Conservation (phyloP, 805 yeast genomes). For the Ogataea pignaliae region DNA sequence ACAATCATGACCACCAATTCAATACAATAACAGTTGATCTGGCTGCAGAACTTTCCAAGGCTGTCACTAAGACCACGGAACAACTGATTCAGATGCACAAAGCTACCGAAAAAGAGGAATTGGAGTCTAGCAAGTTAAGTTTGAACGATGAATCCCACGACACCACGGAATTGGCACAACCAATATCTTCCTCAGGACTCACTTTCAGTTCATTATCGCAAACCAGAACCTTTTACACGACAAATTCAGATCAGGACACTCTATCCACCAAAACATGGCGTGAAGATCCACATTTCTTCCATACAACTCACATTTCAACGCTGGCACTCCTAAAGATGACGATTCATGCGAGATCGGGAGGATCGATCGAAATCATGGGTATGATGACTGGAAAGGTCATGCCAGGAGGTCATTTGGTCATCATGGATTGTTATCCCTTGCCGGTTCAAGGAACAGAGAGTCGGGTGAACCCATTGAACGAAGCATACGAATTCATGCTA, state of each 20-base stretch:
- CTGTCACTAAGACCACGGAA: conserved; percentile 1
- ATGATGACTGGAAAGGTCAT: conserved; percentile 79
- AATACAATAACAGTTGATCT: conserved; percentile 1
- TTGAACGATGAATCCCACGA: not conserved
- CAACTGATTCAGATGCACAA: not conserved
- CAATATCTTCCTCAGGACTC: not conserved
- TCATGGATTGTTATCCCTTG: conserved; percentile 76
- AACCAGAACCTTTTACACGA: conserved; percentile 9
- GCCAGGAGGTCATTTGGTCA: conserved; percentile 48
- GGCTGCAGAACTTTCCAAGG: conserved; percentile 3
- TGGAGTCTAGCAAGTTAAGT: not conserved
- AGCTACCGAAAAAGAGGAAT: not conserved
- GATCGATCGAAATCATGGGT: conserved; percentile 91
- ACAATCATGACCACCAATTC: not conserved
- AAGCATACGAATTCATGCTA: conserved; percentile 94
- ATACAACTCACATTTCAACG: conserved; percentile 59
- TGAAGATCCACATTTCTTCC: conserved; percentile 54
- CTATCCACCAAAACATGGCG: conserved; percentile 47
- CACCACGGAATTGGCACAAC: not conserved
- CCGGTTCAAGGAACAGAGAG: conserved; percentile 98
- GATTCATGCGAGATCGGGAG: conserved; percentile 78
- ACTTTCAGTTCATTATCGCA: conserved; percentile 6
- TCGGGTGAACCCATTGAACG: conserved; percentile 88
- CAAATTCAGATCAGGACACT: conserved; percentile 10
- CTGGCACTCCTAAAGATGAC: conserved; percentile 73